Evolutionary conservation across 1,139 yeast species (phyloP), one percentile per base, ranked within the genome.

Genomic region (Suhomyces terraborum): DNA sequence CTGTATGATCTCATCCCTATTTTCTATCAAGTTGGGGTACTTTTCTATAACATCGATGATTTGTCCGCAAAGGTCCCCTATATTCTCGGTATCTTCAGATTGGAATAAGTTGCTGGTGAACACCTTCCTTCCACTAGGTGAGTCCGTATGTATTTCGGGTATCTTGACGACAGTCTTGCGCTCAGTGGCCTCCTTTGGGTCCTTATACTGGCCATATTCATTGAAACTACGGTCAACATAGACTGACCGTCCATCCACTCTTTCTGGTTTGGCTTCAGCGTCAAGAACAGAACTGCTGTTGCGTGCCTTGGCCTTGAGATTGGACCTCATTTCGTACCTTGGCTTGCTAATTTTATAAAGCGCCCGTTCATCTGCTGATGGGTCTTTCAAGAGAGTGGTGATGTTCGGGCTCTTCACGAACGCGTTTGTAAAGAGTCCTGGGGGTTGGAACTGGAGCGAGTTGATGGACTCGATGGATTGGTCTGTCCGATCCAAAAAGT

Each of bases 341-440:
- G 48, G 48, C 23, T 47, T 48, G 36, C 39, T 62, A n/a, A 73
- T 61, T 26, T 61, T 65, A 51, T 80, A 80, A 32, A 82, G 56
- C 3, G 73, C 61, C 20, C 66, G 74, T 50, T 82, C 89, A 36
- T 74, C 75, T 1, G 57, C 57, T 24, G 79, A 78, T 2, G 86
- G 80, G 56, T 82, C 88, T 48, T 82, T 72, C 23, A 84, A 64
- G 28, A 83, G 62, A n/a, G 71, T 62, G 5, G 84, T 80, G 43
- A 82, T 80, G 27, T 75, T 75, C 1, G 83, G 83, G 25, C 73
- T 65, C 24, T 69, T 62, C 8, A 79, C 69, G 16, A 82, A 64
- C 5, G 89, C 81, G 53, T 82, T 82, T 28, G 88, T 79, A 60
- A 83, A 84, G 25, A 79, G 72, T 1, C 87, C 86, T 0, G 85